phyloP scores from a whole-genome alignment of 768 basidiomycete species.

The Hydnomerulius pinastri region DNA sequence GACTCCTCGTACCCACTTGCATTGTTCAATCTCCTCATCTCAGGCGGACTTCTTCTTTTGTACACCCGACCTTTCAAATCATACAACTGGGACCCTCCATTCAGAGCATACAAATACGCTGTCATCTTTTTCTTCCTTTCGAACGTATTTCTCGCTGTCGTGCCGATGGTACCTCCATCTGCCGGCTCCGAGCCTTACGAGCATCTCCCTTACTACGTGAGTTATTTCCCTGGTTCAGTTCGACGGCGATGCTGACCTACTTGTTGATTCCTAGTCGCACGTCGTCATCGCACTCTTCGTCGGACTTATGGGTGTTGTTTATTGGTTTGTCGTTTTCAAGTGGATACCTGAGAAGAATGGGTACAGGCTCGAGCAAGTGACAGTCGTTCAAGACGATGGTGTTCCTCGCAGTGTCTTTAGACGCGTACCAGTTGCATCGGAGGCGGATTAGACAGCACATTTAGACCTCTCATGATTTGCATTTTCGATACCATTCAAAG shows the following conservation, averaged over 20 bases:
- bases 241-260: not conserved
- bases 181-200: conserved; percentile 53
- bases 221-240: conserved; percentile 20
- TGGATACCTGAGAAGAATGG: conserved; percentile 51
- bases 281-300: conserved; percentile 47
- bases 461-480: not conserved
- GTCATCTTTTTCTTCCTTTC: conserved; percentile 60
- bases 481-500: not conserved
- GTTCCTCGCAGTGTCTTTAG: conserved; percentile 55
- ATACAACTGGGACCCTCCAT: conserved; percentile 67
- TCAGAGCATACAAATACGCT: conserved; percentile 51
- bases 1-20: conserved; percentile 60
- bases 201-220: conserved; percentile 68
- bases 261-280: conserved; percentile 48
- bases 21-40: conserved; percentile 59
- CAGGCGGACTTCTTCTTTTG: conserved; percentile 63
- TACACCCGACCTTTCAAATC: conserved; percentile 45
- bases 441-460: conserved; percentile 1
- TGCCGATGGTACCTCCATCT: conserved; percentile 64
- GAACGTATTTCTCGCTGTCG: conserved; percentile 62
- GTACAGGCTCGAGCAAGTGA: conserved; percentile 51
- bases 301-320: conserved; percentile 49
- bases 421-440: conserved; percentile 30
- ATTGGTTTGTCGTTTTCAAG: conserved; percentile 57
- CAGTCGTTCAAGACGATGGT: conserved; percentile 56